Evolutionary conservation across 129 eudicot species (phyloP).

Genomic region (Deinandra increscens): DNA sequence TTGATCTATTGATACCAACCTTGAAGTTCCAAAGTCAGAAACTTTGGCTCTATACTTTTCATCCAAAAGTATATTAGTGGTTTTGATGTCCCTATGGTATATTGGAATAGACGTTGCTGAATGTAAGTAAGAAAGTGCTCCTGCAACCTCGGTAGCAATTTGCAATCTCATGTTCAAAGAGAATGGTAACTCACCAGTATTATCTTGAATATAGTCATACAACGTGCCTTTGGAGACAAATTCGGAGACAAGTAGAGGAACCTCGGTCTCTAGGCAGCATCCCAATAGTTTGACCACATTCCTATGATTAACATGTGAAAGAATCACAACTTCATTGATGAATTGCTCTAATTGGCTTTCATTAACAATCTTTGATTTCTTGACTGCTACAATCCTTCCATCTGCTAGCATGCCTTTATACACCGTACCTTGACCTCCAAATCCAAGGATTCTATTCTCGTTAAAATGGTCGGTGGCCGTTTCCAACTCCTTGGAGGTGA

Average conservation of each 20-base stretch:
- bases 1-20: slow-evolving; percentile 3
- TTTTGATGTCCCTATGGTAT: slow-evolving; percentile 18
- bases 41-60: slow-evolving; percentile 15
- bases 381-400: slow-evolving; percentile 12
- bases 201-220: slow-evolving; percentile 8
- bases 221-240: slow-evolving; percentile 15
- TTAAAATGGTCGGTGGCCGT: slow-evolving; percentile 10
- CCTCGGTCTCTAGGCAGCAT: slow-evolving; percentile 13
- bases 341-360: slow-evolving; percentile 6
- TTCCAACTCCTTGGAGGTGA: slow-evolving; percentile 14
- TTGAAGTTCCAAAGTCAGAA: slow-evolving; percentile 19
- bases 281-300: slow-evolving; percentile 5
- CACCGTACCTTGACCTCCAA: slow-evolving; percentile 17
- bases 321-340: slow-evolving; percentile 16
- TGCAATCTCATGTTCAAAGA: slow-evolving; percentile 15
- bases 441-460: slow-evolving; percentile 3
- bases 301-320: slow-evolving; percentile 12
- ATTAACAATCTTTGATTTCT: slow-evolving; percentile 1
- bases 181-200: not conserved
- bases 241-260: slow-evolving; percentile 12
- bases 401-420: slow-evolving; percentile 10
- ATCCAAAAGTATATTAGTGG: slow-evolving; percentile 10
- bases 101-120: slow-evolving; percentile 4
- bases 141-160: not conserved
- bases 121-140: slow-evolving; percentile 10